Conservation (phyloP, 768 basidiomycete species). For the Inosperma sp. region DNA sequence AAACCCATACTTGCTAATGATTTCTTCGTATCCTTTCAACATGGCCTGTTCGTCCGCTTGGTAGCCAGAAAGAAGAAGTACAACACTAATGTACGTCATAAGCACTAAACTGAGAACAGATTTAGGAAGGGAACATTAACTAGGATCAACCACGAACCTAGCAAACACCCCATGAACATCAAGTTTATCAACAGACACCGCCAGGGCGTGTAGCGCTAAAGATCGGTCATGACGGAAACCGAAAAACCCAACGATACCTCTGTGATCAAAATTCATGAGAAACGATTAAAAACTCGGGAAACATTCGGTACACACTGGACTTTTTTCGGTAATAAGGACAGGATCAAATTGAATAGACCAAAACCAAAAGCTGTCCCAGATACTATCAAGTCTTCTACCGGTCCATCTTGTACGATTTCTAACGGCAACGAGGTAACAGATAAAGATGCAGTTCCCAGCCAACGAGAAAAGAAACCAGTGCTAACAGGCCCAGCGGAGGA, state of each 20-base stretch:
- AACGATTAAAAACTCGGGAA: not conserved
- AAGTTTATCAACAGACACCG: slow-evolving; percentile 57
- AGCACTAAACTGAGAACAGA: slow-evolving; percentile 51
- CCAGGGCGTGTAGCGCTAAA: slow-evolving; percentile 62
- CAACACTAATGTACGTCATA: slow-evolving; percentile 75
- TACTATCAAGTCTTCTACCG: slow-evolving; percentile 67
- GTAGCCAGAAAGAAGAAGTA: slow-evolving; percentile 67
- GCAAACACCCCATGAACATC: slow-evolving; percentile 78
- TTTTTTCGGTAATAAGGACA: slow-evolving; percentile 69
- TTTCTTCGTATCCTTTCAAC: slow-evolving; percentile 54
- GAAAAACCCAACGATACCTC: slow-evolving; percentile 68
- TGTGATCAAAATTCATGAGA: slow-evolving; percentile 20
- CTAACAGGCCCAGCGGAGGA: too few relatives aligned
- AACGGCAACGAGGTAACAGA: slow-evolving; percentile 18
- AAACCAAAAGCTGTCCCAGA: slow-evolving; percentile 75
- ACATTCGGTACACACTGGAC: slow-evolving; percentile 45
- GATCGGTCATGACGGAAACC: slow-evolving; percentile 71
- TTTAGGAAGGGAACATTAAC: not conserved
- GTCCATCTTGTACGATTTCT: slow-evolving; percentile 41
- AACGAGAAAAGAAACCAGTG: slow-evolving; percentile 37
- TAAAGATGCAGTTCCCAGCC: slow-evolving; percentile 25
- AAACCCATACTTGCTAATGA: slow-evolving; percentile 60
- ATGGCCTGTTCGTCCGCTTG: slow-evolving; percentile 69
- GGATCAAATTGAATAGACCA: slow-evolving; percentile 76
- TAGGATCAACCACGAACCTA: slow-evolving; percentile 43